Evolutionary conservation across 345 rosid genomes (phyloP).

Genomic region (Arabidopsis suecica): DNA sequence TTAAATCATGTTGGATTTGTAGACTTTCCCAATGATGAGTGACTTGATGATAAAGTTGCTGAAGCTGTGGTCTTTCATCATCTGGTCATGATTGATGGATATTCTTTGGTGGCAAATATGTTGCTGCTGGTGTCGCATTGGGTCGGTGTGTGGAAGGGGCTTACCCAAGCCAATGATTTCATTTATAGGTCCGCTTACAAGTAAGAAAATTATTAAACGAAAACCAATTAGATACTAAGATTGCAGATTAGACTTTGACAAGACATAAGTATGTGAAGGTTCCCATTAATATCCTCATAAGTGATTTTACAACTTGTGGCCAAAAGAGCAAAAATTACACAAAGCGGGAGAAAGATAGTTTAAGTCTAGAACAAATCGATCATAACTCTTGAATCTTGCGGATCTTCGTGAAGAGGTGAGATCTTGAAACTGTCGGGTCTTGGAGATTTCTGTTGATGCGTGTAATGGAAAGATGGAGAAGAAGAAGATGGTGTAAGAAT

Average conservation of each 20-base stretch:
- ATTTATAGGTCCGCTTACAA: constrained; percentile 64
- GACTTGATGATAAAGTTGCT: too few species aligned
- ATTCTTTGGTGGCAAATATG: constrained; percentile 79
- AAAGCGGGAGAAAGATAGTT: neutral
- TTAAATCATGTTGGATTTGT: too few species aligned
- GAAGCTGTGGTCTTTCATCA: constrained; percentile 33
- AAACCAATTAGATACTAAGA: neutral
- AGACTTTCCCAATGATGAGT: too few species aligned
- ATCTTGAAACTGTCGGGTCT: constrained; percentile 33
- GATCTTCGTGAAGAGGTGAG: constrained; percentile 40
- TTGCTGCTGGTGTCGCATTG: constrained; percentile 81
- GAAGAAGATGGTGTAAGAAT: constrained; percentile 23
- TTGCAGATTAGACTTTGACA: constrained; percentile 21
- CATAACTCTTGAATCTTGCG: constrained; percentile 47
- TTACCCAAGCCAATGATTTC: constrained; percentile 65
- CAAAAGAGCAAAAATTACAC: neutral
- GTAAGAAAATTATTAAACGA: constrained; percentile 14
- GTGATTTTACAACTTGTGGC: constrained; percentile 13
- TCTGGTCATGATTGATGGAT: constrained; percentile 60
- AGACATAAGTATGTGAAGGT: neutral
- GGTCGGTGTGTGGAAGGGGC: constrained; percentile 83
- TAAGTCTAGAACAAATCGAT: constrained; percentile 29
- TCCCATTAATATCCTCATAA: neutral
- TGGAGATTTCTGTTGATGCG: constrained; percentile 30
- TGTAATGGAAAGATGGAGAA: constrained; percentile 14